Evolutionary conservation across 306 rosid genomes (phyloP).

Genomic region (Quillaja saponaria): DNA sequence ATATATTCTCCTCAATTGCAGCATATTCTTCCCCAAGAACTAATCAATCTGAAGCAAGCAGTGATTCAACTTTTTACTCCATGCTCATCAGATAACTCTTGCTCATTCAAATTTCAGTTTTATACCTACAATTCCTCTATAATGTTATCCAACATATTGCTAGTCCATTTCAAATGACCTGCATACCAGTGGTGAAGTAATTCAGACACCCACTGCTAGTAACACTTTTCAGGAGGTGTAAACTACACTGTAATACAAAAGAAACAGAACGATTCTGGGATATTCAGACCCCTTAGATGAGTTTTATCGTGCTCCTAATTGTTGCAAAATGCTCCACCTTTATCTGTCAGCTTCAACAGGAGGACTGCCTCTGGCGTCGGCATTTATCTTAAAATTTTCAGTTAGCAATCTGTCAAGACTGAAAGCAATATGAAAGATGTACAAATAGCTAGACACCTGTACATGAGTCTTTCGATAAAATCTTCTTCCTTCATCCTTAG

Average conservation of each 20-base stretch:
- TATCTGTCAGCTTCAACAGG: slow-evolving; percentile 29
- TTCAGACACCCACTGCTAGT: slow-evolving; percentile 1
- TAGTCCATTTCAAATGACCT: slow-evolving; percentile 2
- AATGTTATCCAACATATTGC: neutral
- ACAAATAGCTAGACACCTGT: slow-evolving; percentile 71
- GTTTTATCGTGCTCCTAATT: neutral
- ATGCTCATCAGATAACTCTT: neutral
- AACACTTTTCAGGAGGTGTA: neutral
- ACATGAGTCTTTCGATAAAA: slow-evolving; percentile 97
- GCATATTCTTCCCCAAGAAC: neutral
- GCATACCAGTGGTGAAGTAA: neutral
- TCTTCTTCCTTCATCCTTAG: slow-evolving; percentile 98
- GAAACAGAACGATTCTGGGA: slow-evolving; percentile 2
- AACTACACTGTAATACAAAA: slow-evolving; percentile 14
- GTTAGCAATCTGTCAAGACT: slow-evolving; percentile 28
- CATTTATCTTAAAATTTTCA: slow-evolving; percentile 23
- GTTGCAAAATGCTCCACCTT: slow-evolving; percentile 6
- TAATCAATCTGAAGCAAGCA: slow-evolving; percentile 9
- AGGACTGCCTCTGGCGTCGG: slow-evolving; percentile 24
- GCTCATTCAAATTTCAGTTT: too few species aligned
- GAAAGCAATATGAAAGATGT: slow-evolving; percentile 33
- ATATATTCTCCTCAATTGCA: neutral
- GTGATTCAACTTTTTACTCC: slow-evolving; percentile 14
- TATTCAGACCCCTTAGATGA: slow-evolving; percentile 34
- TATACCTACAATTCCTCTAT: neutral